Base-by-base conservation (phyloP, 148 eudicot genomes). In the Hydrangea macrophylla region DNA sequence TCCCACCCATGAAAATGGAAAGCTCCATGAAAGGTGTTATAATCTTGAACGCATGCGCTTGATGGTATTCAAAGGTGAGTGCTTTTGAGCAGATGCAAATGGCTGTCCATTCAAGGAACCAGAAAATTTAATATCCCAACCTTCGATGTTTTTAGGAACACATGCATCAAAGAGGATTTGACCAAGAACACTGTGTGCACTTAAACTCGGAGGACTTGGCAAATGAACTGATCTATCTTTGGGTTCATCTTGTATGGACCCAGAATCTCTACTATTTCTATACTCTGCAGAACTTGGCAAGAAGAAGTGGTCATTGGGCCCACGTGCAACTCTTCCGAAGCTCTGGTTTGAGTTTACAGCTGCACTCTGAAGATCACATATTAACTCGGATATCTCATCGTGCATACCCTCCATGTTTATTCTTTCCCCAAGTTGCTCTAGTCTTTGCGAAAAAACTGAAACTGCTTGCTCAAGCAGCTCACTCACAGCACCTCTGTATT, bases 101-200 rank as follows among this genome's bases (percentile, higher is more conserved):
- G 88, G 88, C 64, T 78, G 78, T 7, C 82, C 80, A 48, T 84
- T 84, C 68, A 80, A 60, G 13, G 79, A 76, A 40, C 78, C 75
- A 7, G 79, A 76, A 68, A 81, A 84, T 59, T 81, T 84, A 53
- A 84, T 82, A 66, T 84, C 92, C 92, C 89, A 88, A 44, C 92
- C 92, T 71, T 88, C 89, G 7, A 83, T 69, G 42, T 83, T 88
- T 63, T 81, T 88, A 7, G 92, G 89, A 28, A 88, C 85, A 61
- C 92, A 85, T 1, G 71, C 89, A 67, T 88, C 87, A n/a, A 85
- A 88, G 37, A 88, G 82, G 28, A 79, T 33, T 74, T 81, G 79
- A 28, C 92, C 89, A 55, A 88, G 77, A 51, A 85, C 81, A 70
- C 84, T 83, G 36, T 88, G 81, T 2, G 85, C 82, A 40, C 63